These are phyloP conservation scores for Echinosophora koreensis DNA, from an alignment of 306 rosid genomes.

Conservation along the genomic window DNA sequence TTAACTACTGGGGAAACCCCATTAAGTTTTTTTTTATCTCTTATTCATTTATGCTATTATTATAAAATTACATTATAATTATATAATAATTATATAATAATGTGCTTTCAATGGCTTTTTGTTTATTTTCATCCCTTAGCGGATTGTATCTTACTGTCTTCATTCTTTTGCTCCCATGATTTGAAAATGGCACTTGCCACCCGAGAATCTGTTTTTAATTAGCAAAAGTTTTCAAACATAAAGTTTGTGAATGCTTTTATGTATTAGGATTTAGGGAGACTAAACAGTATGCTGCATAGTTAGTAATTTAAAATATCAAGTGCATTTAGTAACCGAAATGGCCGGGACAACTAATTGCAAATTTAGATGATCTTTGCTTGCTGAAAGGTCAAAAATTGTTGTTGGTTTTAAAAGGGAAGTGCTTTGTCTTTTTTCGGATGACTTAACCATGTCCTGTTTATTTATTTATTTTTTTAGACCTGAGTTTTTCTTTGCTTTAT, in stretches of 20 bases:
- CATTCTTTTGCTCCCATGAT: background rate
- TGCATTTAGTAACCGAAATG: slow-evolving; percentile 9
- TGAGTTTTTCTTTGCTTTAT: slow-evolving; percentile 23
- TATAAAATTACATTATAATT: no score
- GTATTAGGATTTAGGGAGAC: background rate
- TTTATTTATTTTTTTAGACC: background rate
- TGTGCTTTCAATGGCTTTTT: slow-evolving; percentile 1
- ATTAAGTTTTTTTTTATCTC: slow-evolving; percentile 27
- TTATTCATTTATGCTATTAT: background rate
- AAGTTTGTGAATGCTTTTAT: background rate
- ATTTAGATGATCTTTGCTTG: background rate
- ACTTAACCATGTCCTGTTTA: background rate
- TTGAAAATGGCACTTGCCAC: slow-evolving; percentile 20
- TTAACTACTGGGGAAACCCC: slow-evolving; percentile 14
- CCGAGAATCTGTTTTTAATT: background rate
- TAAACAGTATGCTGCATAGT: background rate
- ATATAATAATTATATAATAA: background rate
- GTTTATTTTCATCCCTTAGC: background rate
- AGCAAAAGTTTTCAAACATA: no score
- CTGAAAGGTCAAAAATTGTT: background rate
- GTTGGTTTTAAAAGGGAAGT: background rate
- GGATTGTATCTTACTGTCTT: background rate
- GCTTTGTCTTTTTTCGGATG: background rate
- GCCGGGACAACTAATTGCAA: background rate
- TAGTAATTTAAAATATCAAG: background rate